Evolutionary conservation across 345 rosid genomes (phyloP).

Genomic region (Populus nigra): DNA sequence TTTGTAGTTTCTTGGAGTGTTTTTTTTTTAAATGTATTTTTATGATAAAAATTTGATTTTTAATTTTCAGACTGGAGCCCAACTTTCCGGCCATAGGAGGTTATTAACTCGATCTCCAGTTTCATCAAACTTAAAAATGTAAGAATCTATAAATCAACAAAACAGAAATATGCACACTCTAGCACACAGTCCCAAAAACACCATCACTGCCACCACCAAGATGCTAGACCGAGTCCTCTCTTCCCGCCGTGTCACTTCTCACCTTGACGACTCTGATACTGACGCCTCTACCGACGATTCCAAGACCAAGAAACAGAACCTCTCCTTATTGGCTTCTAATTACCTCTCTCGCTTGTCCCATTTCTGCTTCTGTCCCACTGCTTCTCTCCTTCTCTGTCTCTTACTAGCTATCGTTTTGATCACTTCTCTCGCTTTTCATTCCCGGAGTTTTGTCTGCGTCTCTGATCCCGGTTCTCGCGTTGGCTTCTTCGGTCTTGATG

Average conservation of each 20-base stretch:
- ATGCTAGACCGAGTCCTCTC: slow-evolving; percentile 34
- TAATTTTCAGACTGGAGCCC: no score
- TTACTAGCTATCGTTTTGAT: slow-evolving; percentile 7
- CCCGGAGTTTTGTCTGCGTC: slow-evolving; percentile 63
- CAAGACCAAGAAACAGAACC: slow-evolving; percentile 31
- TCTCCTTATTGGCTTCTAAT: slow-evolving; percentile 18
- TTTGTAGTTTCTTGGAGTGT: no score
- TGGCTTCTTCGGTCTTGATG: slow-evolving; percentile 70
- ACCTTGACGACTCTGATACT: slow-evolving; percentile 8
- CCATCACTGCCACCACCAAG: slow-evolving; percentile 11
- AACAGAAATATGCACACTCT: slow-evolving; percentile 1
- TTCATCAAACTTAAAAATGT: no score
- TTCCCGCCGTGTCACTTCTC: slow-evolving; percentile 18
- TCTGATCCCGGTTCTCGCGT: slow-evolving; percentile 69
- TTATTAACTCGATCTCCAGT: not conserved
- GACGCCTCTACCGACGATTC: slow-evolving; percentile 25
- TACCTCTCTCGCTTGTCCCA: slow-evolving; percentile 30
- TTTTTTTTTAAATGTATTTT: no score
- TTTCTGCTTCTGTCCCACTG: slow-evolving; percentile 15
- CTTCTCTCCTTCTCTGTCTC: slow-evolving; percentile 21
- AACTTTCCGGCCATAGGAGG: no score
- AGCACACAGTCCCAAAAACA: slow-evolving; percentile 2
- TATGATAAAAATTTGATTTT: no score
- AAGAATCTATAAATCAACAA: no score
- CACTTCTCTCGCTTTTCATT: slow-evolving; percentile 16